Percentiles rank a stretch among this genome's conserved stretches.
These are phyloP conservation scores for Capsicum chinense DNA, from an alignment of 257 asterid species.

Conservation along the genomic window DNA sequence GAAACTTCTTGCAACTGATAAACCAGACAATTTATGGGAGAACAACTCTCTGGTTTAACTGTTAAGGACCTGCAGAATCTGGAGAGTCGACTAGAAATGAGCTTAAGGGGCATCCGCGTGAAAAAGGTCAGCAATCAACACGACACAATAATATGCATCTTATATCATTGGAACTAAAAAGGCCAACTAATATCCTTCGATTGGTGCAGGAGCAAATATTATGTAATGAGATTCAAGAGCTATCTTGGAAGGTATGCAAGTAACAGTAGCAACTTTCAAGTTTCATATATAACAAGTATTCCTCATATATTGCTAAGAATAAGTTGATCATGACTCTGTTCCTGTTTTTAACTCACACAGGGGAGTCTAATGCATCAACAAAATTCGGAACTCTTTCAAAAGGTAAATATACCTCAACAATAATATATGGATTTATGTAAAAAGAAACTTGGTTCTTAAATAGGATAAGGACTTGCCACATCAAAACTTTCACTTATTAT, in stretches of 20 bases:
- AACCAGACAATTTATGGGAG: conserved; percentile 30
- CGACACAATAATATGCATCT: not conserved
- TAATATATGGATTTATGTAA: not conserved
- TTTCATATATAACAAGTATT: not conserved
- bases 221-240: conserved; percentile 16
- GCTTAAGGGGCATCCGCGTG: conserved; percentile 2
- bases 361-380: conserved; percentile 25
- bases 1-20: not conserved
- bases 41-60: conserved; percentile 25
- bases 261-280: not conserved
- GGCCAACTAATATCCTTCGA: not conserved
- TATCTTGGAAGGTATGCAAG: not conserved
- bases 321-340: not conserved
- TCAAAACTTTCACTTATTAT: not conserved
- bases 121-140: conserved; percentile 27
- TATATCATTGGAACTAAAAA: not conserved
- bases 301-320: not conserved
- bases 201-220: conserved; percentile 24
- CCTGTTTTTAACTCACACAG: conserved; percentile 22
- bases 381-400: conserved; percentile 23
- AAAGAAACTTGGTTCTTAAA: not conserved
- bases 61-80: conserved; percentile 17
- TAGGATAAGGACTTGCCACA: too few relatives aligned
- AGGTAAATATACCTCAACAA: conserved; percentile 23
- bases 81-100: conserved; percentile 16